Base-by-base conservation (phyloP, 805 yeast genomes). In the Tetrapisispora arboricola region DNA sequence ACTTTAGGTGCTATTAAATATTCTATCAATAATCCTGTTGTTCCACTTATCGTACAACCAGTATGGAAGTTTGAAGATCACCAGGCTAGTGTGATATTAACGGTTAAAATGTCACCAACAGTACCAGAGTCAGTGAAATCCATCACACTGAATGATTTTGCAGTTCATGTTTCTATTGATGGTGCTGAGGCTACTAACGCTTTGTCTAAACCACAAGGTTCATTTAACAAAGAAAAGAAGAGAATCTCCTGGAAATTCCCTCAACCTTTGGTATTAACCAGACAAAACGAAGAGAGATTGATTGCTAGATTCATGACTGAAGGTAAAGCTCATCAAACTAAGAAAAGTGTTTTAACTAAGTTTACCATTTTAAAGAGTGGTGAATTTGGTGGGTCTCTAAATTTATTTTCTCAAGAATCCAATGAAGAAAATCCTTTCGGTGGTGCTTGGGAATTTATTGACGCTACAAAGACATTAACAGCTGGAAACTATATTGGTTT, bases 161-260 rank as follows among this genome's bases (percentile, higher is more conserved):
- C 57, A 2, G 66, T 76, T 5, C 58, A 65, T 26, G 70, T 86
- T 39, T 65, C 78, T n/a, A 77, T 81, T 49, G 66, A 70, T 15
- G 82, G 80, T 25, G 80, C 84, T 11, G 72, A 75, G 15, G 71
- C 80, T 4, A 65, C 78, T 1, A 70, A 80, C 19, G 96, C 96
- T 1, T 78, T 87, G 45, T 82, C 95, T 3, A 85, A 84, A 58
- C 98, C 98, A 4, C 79, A 83, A 42, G 97, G 96, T 43, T 76
- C 94, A 1, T 90, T 87, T 69, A 85, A 81, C 62, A 81, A 77
- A 54, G 96, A 87, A 39, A 79, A 77, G 55, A 80, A 77, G 51
- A 75, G 96, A 62, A 80, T 92, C 44, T 80, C 92, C 1, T 88
- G 96, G 96, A 75, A 82, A 57, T 76, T 78, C 50, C 65, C 48